Conservation (phyloP, 768 basidiomycete species). For the Phlebiopsis gigantea region DNA sequence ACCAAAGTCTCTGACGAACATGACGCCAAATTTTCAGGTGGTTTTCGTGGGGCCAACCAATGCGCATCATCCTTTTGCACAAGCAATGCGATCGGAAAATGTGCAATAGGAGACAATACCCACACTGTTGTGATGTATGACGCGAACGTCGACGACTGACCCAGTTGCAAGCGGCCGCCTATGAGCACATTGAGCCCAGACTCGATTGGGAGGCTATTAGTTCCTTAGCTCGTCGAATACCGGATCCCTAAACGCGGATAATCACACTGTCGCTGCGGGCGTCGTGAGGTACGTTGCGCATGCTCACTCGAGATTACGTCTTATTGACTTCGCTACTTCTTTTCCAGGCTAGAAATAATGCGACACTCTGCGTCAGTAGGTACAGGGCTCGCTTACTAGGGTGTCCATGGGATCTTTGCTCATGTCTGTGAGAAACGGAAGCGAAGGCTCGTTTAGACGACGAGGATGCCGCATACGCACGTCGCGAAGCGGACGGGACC, state of each 20-base stretch:
- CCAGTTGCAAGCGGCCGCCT: not conserved
- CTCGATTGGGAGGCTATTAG: too few relatives aligned
- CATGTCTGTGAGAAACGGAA: not conserved
- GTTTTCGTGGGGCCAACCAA: not conserved
- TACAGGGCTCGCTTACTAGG: not conserved
- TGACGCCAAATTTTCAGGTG: not conserved
- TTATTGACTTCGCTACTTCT: not conserved
- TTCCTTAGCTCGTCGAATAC: not conserved
- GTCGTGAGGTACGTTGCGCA: not conserved
- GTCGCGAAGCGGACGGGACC: not conserved
- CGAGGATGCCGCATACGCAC: not conserved
- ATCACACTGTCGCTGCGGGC: not conserved
- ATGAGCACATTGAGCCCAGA: too few relatives aligned
- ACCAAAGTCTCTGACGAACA: not conserved
- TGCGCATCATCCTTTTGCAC: not conserved
- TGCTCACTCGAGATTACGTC: not conserved
- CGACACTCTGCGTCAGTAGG: too few relatives aligned
- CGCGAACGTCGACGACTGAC: not conserved
- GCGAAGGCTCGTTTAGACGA: too few relatives aligned
- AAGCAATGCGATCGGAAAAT: not conserved
- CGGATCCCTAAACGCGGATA: not conserved
- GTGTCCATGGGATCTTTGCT: not conserved
- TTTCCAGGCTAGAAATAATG: not conserved
- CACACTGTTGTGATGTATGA: too few relatives aligned
- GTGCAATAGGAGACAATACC: too few relatives aligned